Base-by-base conservation (phyloP, 176 grass and related monocot species). In the bread wheat (Triticum aestivum) region DNA sequence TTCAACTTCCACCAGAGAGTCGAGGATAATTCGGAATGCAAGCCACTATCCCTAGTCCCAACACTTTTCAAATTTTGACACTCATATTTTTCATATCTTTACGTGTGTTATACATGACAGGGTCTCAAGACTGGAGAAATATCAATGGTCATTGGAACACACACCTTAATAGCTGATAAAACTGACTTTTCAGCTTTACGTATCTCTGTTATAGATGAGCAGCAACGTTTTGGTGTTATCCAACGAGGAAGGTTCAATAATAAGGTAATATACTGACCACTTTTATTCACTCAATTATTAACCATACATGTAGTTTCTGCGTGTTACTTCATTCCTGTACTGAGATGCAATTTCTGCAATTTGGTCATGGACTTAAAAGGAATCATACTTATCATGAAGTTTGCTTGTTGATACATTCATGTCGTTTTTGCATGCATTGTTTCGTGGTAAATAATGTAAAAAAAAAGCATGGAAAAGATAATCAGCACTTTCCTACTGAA, bases 141-240 rank as follows among this genome's bases (percentile, higher is more conserved):
- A 87, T 87, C 82, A 37, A 91, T 98, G 92, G 97, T 98, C 67
- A 92, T 98, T 17, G 94, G 97, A 91, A 98, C 97, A 79, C 94
- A 98, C 84, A 91, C 90, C 82, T 88, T 98, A 75, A 92, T 96
- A 82, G 92, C 85, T 82, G 90, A 94, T 79, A 98, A 88, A 89
- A 90, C 94, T 72, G 83, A 92, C 80, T 94, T 94, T 81, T 83
- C 21, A 77, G 83, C 83, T 83, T 87, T 98, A 80, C 89, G 88
- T 61, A 91, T 98, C 38, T 91, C 92, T 81, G 85, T 92, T 49
- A 87, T 98, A 84, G 97, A 98, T 90, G 97, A 98, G 82, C 94
- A 96, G 41, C 92, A 98, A 38, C 83, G 92, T 8, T 98, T 98
- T 85, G 94, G 94, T 88, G 94, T 98, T 45, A 72, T 96, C 75